A percentile compares a stretch with the other conserved stretches of the same genome.
Evolutionary conservation across 768 basidiomycete genomes (phyloP).

Genomic region (Amanita rubescens): DNA sequence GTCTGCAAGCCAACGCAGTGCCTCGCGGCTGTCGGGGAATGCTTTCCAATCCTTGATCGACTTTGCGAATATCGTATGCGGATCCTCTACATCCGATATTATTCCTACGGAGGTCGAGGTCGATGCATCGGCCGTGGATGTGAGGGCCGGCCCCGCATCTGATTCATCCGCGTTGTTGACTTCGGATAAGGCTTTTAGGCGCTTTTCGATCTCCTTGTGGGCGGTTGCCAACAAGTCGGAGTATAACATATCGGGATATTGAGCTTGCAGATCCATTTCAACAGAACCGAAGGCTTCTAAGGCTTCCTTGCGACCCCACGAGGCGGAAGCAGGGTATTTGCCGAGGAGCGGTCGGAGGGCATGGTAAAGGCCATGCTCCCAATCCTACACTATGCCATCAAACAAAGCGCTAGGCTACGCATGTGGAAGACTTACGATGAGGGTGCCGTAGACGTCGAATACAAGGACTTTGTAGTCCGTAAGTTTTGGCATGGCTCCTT

Average conservation of each 20-base stretch:
- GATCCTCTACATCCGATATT: constrained; percentile 10
- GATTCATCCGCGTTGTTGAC: constrained; percentile 10
- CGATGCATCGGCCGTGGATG: constrained; percentile 13
- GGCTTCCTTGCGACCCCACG: constrained; percentile 45
- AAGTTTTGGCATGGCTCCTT: constrained; percentile 15
- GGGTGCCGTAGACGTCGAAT: constrained; percentile 75
- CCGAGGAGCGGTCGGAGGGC: constrained; percentile 46
- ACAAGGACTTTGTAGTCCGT: constrained; percentile 47
- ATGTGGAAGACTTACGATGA: constrained; percentile 35
- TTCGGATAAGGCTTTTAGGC: constrained; percentile 25
- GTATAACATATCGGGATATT: constrained; percentile 54
- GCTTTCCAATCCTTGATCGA: constrained; percentile 57
- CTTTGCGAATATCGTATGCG: constrained; percentile 45
- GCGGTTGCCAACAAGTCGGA: constrained; percentile 49
- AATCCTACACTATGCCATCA: constrained; percentile 37
- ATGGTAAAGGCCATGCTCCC: constrained; percentile 62
- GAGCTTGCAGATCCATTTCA: constrained; percentile 50
- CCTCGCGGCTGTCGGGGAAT: constrained; percentile 59
- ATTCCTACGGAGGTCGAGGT: constrained; percentile 10
- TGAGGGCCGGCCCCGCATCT: constrained; percentile 3
- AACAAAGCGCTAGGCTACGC: not conserved
- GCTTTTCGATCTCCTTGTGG: constrained; percentile 30
- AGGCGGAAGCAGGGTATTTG: constrained; percentile 28
- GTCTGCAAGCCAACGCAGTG: constrained; percentile 50
- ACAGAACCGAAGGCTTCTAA: constrained; percentile 43